Evolutionary conservation across 2,329 filamentous ascomycete species (phyloP).

Genomic region (Raffaelea albimanens): DNA sequence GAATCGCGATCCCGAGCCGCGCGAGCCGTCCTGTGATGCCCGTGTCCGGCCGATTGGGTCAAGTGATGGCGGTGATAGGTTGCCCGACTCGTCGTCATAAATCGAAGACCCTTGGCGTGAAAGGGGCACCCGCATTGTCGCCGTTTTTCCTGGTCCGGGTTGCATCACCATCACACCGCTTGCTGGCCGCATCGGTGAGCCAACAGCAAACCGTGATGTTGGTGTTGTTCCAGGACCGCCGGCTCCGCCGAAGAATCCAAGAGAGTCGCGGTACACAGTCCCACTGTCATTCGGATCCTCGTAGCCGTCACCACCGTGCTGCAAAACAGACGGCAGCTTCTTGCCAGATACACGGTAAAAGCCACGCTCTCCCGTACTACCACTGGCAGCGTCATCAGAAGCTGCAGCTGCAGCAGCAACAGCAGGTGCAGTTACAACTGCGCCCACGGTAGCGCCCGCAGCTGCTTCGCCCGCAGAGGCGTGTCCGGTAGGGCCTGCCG

Average conservation of each 20-base stretch:
- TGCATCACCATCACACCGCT: constrained; percentile 53
- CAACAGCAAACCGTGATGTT: constrained; percentile 36
- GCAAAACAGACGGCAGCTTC: constrained; percentile 54
- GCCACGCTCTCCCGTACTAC: constrained; percentile 33
- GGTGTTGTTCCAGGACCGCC: constrained; percentile 16
- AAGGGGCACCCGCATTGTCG: constrained; percentile 35
- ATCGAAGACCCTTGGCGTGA: constrained; percentile 43
- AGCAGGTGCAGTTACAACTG: constrained; percentile 13
- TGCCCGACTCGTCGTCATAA: constrained; percentile 13
- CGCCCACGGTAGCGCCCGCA: background rate
- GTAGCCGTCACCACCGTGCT: constrained; percentile 55
- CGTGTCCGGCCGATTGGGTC: constrained; percentile 14
- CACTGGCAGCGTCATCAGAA: constrained; percentile 19
- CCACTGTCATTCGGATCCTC: constrained; percentile 18
- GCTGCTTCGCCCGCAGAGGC: background rate
- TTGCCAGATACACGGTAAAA: constrained; percentile 58
- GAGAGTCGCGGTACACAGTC: constrained; percentile 17
- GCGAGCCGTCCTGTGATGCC: constrained; percentile 13
- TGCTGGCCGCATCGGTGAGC: constrained; percentile 48
- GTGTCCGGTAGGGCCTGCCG: constrained; percentile 15
- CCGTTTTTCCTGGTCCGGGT: constrained; percentile 49
- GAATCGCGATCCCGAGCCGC: constrained; percentile 14
- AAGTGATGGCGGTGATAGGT: constrained; percentile 5
- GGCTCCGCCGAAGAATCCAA: constrained; percentile 19
- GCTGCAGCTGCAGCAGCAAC: constrained; percentile 29